phyloP scores from a whole-genome alignment of 1,284 basidiomycete genomes.

The Tilletiopsis washingtonensis region DNA sequence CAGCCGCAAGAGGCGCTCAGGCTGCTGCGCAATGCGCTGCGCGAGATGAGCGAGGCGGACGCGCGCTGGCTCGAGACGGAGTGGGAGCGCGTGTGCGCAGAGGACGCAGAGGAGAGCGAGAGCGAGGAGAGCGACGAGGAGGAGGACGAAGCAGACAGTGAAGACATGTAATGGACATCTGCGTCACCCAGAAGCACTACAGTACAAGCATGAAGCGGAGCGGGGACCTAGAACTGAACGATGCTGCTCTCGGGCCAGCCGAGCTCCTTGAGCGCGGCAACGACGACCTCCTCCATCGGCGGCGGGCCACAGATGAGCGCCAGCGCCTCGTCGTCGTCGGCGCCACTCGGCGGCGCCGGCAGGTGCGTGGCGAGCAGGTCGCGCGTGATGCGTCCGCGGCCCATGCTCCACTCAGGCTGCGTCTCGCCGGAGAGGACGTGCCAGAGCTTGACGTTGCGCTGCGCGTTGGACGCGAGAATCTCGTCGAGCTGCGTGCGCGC shows the following conservation, averaged over 20 bases:
- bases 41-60: too few relatives aligned
- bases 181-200: too few relatives aligned
- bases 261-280: constrained; percentile 17
- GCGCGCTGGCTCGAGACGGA: too few relatives aligned
- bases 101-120: too few relatives aligned
- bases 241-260: constrained; percentile 35
- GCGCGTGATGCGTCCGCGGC: constrained; percentile 52
- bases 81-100: too few relatives aligned
- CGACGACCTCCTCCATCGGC: constrained; percentile 46
- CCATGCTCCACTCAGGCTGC: constrained; percentile 50
- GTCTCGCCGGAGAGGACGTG: constrained; percentile 51
- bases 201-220: too few relatives aligned
- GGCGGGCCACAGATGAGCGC: constrained; percentile 57
- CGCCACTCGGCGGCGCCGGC: constrained; percentile 22
- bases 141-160: too few relatives aligned
- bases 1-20: too few relatives aligned
- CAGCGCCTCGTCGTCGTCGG: constrained; percentile 45
- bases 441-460: constrained; percentile 51
- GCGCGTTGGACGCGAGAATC: constrained; percentile 44
- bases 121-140: too few relatives aligned
- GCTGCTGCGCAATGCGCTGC: too few relatives aligned
- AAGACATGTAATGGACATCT: too few relatives aligned
- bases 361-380: constrained; percentile 51
- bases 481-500: constrained; percentile 55
- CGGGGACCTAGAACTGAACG: constrained; percentile 43